Conservation (phyloP, 208 protist species). For the Trypanosoma theileri region DNA sequence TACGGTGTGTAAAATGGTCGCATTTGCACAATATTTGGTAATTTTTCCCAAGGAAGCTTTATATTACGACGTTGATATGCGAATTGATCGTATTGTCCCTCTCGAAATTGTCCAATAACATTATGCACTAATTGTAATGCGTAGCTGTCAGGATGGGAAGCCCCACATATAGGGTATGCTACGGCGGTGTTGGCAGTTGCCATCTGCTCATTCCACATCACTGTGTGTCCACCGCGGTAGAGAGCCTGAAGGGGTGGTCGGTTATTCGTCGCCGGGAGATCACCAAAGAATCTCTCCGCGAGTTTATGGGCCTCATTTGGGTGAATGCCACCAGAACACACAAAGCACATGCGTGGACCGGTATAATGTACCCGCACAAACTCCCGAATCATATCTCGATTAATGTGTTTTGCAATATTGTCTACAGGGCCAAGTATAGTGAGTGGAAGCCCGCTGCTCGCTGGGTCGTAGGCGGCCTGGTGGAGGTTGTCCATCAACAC, state of each 20-base stretch:
- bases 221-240: slow-evolving; percentile 71
- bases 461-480: slow-evolving; percentile 92
- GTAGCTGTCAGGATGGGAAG: slow-evolving; percentile 90
- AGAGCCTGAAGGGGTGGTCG: slow-evolving; percentile 44
- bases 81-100: slow-evolving; percentile 76
- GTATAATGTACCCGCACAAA: slow-evolving; percentile 97
- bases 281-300: slow-evolving; percentile 89
- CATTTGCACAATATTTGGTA: slow-evolving; percentile 74
- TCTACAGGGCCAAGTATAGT: slow-evolving; percentile 98
- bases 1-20: slow-evolving; percentile 92
- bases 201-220: slow-evolving; percentile 81
- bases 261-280: slow-evolving; percentile 71
- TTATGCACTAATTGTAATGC: slow-evolving; percentile 93
- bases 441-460: slow-evolving; percentile 85
- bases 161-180: slow-evolving; percentile 84
- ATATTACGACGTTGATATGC: slow-evolving; percentile 68
- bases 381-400: slow-evolving; percentile 84
- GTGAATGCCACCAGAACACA: slow-evolving; percentile 93
- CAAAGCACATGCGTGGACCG: slow-evolving; percentile 96
- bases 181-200: slow-evolving; percentile 80
- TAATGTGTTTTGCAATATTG: slow-evolving; percentile 94
- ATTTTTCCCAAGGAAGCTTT: slow-evolving; percentile 56
- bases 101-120: slow-evolving; percentile 92
- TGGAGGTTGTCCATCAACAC: slow-evolving; percentile 98
- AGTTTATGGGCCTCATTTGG: slow-evolving; percentile 93